Percentiles rank a stretch among this genome's conserved stretches.
These are phyloP conservation scores for Trichoderma sp. DNA, from an alignment of 2,329 filamentous ascomycete species.

Conservation along the genomic window DNA sequence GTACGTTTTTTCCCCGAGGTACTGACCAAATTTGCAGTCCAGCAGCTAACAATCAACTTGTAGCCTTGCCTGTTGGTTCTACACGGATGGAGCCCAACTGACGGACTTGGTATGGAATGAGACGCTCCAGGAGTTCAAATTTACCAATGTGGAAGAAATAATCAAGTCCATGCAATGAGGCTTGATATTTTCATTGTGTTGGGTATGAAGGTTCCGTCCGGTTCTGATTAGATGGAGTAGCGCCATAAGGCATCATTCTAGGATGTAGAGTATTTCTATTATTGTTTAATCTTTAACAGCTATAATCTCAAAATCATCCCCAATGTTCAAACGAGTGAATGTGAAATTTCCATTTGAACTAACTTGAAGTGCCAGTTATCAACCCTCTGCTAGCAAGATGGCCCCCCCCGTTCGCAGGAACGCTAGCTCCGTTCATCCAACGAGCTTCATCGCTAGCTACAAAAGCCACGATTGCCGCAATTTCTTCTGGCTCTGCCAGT, in stretches of 20 bases:
- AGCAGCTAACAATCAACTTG: background rate
- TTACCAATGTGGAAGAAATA: background rate
- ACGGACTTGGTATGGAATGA: background rate
- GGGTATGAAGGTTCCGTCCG: background rate
- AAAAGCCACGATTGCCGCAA: slow-evolving; percentile 2
- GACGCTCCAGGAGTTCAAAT: background rate
- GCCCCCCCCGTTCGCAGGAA: slow-evolving; percentile 10
- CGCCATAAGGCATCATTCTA: background rate
- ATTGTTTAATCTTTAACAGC: background rate
- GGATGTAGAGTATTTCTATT: background rate
- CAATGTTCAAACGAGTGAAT: background rate
- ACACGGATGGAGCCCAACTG: background rate
- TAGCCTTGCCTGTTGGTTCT: background rate
- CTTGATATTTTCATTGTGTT: too few species aligned
- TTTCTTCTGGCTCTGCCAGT: slow-evolving; percentile 12
- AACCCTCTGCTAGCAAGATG: slow-evolving; percentile 2
- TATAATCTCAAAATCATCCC: background rate
- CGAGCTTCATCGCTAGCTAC: slow-evolving; percentile 13
- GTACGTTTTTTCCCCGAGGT: background rate
- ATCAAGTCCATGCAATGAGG: background rate
- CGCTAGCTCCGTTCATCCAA: slow-evolving; percentile 9
- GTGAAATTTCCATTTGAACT: background rate
- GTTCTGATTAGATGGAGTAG: background rate
- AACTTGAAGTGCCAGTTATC: background rate
- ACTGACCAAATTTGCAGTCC: rapidly evolving